Percentiles rank a stretch among this genome's conserved stretches.
Evolutionary conservation across 306 rosid species (phyloP).

Genomic region (Rosa persica): DNA sequence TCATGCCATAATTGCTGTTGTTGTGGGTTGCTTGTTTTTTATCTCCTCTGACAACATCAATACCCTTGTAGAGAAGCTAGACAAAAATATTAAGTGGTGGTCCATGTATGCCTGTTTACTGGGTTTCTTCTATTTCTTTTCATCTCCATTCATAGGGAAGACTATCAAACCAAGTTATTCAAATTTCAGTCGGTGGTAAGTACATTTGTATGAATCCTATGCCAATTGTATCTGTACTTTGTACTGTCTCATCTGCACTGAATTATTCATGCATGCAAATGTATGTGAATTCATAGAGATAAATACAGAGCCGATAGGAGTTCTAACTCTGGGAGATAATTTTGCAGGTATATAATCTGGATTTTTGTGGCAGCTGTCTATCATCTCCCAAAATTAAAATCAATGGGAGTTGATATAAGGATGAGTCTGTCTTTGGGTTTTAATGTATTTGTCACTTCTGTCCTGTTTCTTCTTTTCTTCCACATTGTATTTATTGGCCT

Average conservation of each 20-base stretch:
- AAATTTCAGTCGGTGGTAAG: conserved; percentile 97
- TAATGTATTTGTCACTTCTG: conserved; percentile 83
- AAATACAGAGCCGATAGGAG: neutral
- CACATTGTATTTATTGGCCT: conserved; percentile 86
- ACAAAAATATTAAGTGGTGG: conserved; percentile 96
- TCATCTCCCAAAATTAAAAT: conserved; percentile 96
- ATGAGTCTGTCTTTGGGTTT: conserved; percentile 87
- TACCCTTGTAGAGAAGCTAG: conserved; percentile 87
- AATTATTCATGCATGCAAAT: neutral
- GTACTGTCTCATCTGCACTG: neutral
- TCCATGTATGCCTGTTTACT: conserved; percentile 84
- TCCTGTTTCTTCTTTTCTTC: conserved; percentile 79
- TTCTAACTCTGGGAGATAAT: conserved; percentile 29
- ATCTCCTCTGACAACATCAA: conserved; percentile 96
- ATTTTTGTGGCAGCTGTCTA: conserved; percentile 94
- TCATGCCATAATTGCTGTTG: conserved; percentile 94
- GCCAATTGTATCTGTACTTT: conserved; percentile 3
- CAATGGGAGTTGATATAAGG: conserved; percentile 98
- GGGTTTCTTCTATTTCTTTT: conserved; percentile 97
- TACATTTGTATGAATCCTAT: conserved; percentile 17
- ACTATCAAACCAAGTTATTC: conserved; percentile 97
- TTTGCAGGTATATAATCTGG: conserved; percentile 85
- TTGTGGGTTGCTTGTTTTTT: conserved; percentile 87
- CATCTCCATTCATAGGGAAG: conserved; percentile 95
- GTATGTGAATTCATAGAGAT: neutral